These are phyloP conservation scores for Apophysomyces elegans DNA, from an alignment of 371 early-diverging fungal species.

Conservation along the genomic window DNA sequence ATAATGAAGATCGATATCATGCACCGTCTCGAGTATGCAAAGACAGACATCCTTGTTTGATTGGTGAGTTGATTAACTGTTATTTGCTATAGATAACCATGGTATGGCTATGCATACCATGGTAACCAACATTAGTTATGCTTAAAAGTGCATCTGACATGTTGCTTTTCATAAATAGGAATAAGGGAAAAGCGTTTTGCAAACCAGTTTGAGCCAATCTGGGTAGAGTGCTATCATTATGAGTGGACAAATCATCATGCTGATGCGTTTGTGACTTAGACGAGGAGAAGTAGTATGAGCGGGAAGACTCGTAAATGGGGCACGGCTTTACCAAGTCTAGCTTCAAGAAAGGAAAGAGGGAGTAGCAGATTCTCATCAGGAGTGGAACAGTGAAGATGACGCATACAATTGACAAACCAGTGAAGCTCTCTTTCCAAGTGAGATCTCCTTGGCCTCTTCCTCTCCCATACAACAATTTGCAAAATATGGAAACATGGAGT, in stretches of 20 bases:
- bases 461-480: not conserved
- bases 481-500: conserved; percentile 7
- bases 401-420: not conserved
- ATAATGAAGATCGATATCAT: no score
- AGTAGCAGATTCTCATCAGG: not conserved
- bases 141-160: no score
- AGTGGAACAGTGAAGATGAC: not conserved
- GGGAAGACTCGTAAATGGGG: conserved; percentile 1
- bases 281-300: not conserved
- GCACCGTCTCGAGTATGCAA: no score
- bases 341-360: not conserved
- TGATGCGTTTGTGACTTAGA: not conserved
- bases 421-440: not conserved
- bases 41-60: no score
- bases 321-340: not conserved
- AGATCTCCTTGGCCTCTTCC: not conserved
- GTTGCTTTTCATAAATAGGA: no score
- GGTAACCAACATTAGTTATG: no score
- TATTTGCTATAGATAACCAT: no score
- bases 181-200: no score
- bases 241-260: not conserved
- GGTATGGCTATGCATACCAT: no score
- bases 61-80: no score
- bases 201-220: not conserved
- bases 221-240: not conserved